Evolutionary conservation across 2,329 filamentous ascomycete species (phyloP).

Genomic region (Phaeosphaeriaceae sp.): DNA sequence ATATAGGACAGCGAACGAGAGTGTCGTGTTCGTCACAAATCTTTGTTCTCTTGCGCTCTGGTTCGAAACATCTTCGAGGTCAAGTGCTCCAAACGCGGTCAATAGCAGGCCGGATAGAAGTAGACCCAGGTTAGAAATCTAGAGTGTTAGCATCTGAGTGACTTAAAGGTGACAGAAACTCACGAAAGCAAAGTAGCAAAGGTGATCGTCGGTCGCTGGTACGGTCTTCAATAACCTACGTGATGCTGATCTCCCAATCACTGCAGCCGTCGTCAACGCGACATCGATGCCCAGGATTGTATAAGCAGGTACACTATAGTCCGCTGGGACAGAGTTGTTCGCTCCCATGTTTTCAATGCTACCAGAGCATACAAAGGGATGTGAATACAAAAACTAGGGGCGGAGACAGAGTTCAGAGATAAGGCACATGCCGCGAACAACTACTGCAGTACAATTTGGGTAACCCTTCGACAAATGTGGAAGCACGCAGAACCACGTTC

Average conservation of each 20-base stretch:
- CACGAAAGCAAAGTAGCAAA: constrained; percentile 14
- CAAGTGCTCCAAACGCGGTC: constrained; percentile 7
- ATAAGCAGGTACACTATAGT: constrained; percentile 10
- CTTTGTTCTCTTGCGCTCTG: constrained; percentile 7
- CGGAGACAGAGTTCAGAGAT: not conserved
- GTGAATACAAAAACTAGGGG: not conserved
- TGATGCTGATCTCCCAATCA: constrained; percentile 8
- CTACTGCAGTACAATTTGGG: not conserved
- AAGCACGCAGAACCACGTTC: not conserved
- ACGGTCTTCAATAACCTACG: constrained; percentile 9
- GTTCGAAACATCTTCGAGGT: constrained; percentile 6
- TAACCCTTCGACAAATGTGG: not conserved
- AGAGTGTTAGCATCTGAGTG: not conserved
- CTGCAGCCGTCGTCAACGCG: constrained; percentile 10
- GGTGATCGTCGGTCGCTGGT: constrained; percentile 7
- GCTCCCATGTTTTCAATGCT: constrained; percentile 1
- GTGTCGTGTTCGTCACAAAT: constrained; percentile 5
- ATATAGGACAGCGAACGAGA: constrained; percentile 16
- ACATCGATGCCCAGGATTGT: constrained; percentile 9
- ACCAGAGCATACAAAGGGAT: not conserved
- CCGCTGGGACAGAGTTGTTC: constrained; percentile 7
- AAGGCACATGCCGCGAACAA: not conserved
- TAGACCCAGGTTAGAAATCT: constrained; percentile 13
- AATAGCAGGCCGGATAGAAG: constrained; percentile 12
- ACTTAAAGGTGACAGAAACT: not conserved